Evolutionary conservation across 352 stramenopile species (phyloP).

Genomic region (Globisporangium paroecandrum): DNA sequence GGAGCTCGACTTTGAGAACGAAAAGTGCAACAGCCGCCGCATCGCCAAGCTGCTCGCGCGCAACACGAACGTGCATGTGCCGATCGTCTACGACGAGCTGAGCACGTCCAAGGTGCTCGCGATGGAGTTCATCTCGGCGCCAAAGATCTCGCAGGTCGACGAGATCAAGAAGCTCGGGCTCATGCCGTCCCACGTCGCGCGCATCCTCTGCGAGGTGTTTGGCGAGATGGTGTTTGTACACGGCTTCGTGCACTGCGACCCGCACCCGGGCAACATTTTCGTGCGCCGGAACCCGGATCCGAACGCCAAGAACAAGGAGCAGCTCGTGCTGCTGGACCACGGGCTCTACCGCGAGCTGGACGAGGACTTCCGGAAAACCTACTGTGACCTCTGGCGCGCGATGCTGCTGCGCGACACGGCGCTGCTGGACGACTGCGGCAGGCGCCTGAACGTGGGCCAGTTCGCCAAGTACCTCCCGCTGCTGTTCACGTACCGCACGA

Average conservation of each 20-base stretch:
- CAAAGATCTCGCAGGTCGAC: conserved; percentile 90
- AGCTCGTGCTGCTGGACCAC: conserved; percentile 97
- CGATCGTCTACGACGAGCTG: conserved; percentile 79
- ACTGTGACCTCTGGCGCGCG: conserved; percentile 94
- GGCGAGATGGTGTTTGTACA: conserved; percentile 94
- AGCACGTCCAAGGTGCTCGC: conserved; percentile 91
- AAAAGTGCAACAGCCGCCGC: conserved; percentile 77
- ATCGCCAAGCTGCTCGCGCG: conserved; percentile 56
- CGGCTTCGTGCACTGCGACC: conserved; percentile 96
- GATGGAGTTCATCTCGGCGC: conserved; percentile 97
- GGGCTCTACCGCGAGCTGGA: conserved; percentile 95
- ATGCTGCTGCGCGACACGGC: conserved; percentile 90
- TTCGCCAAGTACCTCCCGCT: conserved; percentile 76
- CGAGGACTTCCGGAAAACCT: conserved; percentile 90
- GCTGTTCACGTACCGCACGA: conserved; percentile 85
- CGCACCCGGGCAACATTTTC: conserved; percentile 95
- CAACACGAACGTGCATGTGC: conserved; percentile 72
- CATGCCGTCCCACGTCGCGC: conserved; percentile 75
- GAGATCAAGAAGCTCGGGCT: conserved; percentile 82
- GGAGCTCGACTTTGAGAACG: conserved; percentile 84
- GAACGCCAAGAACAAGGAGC: conserved; percentile 44
- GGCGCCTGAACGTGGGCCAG: conserved; percentile 47
- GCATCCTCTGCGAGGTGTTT: conserved; percentile 90
- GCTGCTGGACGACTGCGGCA: conserved; percentile 62
- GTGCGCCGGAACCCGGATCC: conserved; percentile 60